A percentile compares a stretch with the other conserved stretches of the same genome.
Conservation (phyloP, 2,329 filamentous ascomycete species). For the Aspergillus sp. region DNA sequence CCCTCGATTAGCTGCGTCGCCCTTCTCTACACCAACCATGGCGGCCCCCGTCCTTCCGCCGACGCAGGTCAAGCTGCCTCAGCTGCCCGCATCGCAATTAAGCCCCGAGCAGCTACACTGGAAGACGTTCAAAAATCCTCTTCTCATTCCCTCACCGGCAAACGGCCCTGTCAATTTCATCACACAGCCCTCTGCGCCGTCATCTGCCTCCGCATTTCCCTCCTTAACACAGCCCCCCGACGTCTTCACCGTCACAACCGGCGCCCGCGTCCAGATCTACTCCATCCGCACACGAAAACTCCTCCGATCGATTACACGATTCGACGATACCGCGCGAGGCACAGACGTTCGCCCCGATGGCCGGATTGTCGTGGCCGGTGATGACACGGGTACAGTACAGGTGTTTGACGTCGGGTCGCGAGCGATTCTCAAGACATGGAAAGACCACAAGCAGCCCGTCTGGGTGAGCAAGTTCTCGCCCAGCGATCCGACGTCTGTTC, state of each 20-base stretch:
- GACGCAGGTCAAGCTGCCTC: conserved; percentile 76
- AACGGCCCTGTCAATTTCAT: conserved; percentile 90
- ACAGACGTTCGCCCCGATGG: conserved; percentile 88
- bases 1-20: neutral
- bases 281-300: conserved; percentile 88
- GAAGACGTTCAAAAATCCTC: conserved; percentile 89
- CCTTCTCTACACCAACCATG: conserved; percentile 53
- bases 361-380: conserved; percentile 83
- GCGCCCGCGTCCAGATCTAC: conserved; percentile 89
- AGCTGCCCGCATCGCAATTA: conserved; percentile 71
- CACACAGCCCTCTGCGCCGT: conserved; percentile 62
- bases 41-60: conserved; percentile 81
- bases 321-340: conserved; percentile 85
- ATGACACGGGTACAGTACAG: conserved; percentile 88
- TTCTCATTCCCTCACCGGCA: conserved; percentile 86
- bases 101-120: conserved; percentile 96
- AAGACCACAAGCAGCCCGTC: conserved; percentile 88
- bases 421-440: conserved; percentile 93
- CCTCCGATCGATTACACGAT: conserved; percentile 89
- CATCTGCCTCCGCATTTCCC: conserved; percentile 41
- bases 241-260: conserved; percentile 89
- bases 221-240: conserved; percentile 50
- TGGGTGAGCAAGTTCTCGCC: conserved; percentile 94
- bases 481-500: conserved; percentile 76
- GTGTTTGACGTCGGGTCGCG: conserved; percentile 90